Evolutionary conservation across 179 eudicot genomes (phyloP).

Genomic region (Dionaea muscipula): DNA sequence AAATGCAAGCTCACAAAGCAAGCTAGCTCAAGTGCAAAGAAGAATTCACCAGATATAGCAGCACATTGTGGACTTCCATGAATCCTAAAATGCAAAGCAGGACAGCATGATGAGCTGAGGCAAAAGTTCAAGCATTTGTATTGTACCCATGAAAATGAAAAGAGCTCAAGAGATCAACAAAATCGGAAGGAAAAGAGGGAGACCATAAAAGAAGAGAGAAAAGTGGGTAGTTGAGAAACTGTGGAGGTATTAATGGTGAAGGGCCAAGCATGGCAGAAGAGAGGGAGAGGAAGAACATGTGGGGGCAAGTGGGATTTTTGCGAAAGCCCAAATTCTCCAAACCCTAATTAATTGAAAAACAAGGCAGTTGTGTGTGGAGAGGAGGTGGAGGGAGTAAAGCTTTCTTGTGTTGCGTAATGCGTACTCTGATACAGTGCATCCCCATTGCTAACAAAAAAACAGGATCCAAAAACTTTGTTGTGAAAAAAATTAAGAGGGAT

Average conservation of each 20-base stretch:
- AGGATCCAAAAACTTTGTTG: too few relatives aligned
- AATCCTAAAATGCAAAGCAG: background rate
- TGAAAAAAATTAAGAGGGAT: too few relatives aligned
- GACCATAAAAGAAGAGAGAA: background rate
- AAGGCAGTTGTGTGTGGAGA: too few relatives aligned
- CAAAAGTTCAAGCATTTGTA: background rate
- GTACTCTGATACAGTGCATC: too few relatives aligned
- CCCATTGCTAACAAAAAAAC: too few relatives aligned
- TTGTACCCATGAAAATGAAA: background rate
- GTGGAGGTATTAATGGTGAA: constrained; percentile 10
- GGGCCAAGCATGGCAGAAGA: constrained; percentile 17
- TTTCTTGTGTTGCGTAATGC: too few relatives aligned
- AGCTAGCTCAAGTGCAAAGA: background rate
- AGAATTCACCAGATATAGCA: background rate
- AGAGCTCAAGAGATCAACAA: constrained; percentile 17
- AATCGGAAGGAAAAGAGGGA: background rate
- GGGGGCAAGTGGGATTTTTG: constrained; percentile 11
- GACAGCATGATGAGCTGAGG: background rate
- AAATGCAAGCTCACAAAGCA: background rate
- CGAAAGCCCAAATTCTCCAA: background rate
- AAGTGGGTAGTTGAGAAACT: background rate
- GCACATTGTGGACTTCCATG: background rate
- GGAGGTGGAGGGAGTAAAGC: too few relatives aligned
- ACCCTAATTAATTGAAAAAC: too few relatives aligned
- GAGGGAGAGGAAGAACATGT: constrained; percentile 2